Conservation (phyloP, 306 rosid genomes). For the Albizia julibrissin region DNA sequence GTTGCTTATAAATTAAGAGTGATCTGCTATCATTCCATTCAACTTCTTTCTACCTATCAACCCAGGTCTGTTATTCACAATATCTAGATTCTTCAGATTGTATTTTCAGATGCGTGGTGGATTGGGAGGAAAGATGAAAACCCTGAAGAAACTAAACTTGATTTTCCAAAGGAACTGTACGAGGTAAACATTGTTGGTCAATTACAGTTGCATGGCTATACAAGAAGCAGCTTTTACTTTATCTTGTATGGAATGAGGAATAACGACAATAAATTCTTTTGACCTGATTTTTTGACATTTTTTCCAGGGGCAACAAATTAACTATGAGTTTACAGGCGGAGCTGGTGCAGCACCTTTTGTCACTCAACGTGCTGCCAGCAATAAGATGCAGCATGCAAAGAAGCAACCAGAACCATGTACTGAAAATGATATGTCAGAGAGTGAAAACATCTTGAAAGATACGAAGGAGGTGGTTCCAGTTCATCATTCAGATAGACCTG, state of each 20-base stretch:
- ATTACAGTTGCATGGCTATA: not conserved
- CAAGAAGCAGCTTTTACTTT: not conserved
- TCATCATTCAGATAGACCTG: not conserved
- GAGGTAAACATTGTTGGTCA: conserved; percentile 42
- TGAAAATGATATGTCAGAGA: conserved; percentile 56
- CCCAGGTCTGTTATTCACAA: not conserved
- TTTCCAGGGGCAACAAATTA: conserved; percentile 59
- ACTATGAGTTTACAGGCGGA: conserved; percentile 75
- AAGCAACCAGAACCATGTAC: conserved; percentile 41
- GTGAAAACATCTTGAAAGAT: conserved; percentile 46
- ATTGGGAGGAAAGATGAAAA: conserved; percentile 80
- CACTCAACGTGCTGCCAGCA: conserved; percentile 50
- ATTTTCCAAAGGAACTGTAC: conserved; percentile 69
- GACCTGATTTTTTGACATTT: conserved; percentile 26
- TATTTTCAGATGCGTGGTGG: conserved; percentile 97
- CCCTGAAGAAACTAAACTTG: conserved; percentile 74
- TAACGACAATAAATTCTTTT: not conserved
- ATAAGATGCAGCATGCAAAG: conserved; percentile 38
- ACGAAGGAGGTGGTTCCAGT: conserved; percentile 45
- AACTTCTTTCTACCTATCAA: not conserved
- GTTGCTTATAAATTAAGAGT: not conserved
- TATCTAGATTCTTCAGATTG: conserved; percentile 54
- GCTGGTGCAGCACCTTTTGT: conserved; percentile 57
- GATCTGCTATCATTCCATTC: not conserved
- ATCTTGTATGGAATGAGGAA: not conserved